phyloP scores from a whole-genome alignment of 2,329 filamentous ascomycete genomes.

The Pseudopithomyces maydicus region DNA sequence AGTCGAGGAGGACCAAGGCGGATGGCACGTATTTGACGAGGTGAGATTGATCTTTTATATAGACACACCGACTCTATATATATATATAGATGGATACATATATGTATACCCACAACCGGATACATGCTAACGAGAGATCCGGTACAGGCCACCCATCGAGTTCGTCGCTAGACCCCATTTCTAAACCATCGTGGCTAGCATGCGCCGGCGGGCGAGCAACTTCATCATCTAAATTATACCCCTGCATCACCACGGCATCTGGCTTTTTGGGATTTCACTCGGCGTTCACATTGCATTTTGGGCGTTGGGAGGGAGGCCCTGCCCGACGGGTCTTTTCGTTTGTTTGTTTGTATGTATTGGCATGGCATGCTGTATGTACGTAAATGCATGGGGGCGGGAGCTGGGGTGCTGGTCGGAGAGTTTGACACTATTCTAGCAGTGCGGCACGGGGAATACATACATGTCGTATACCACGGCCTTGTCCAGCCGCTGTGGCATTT shows the following conservation, averaged over 20 bases:
- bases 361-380: no score
- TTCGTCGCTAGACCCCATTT: slow-evolving; percentile 9
- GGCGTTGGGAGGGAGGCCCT: no score
- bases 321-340: no score
- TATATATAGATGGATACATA: no score
- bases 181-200: background rate
- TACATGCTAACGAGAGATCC: background rate
- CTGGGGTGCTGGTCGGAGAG: no score
- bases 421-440: no score
- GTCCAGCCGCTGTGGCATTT: no score
- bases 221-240: slow-evolving; percentile 1
- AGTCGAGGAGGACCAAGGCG: slow-evolving; percentile 41
- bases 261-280: background rate
- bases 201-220: background rate
- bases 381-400: no score
- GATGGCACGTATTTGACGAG: slow-evolving; percentile 45
- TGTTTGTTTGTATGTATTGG: no score
- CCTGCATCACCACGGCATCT: slow-evolving; percentile 3
- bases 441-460: no score
- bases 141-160: slow-evolving; percentile 6
- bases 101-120: background rate
- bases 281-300: background rate
- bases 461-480: no score
- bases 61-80: no score
- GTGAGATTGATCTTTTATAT: slow-evolving; percentile 30